These are phyloP conservation scores for Chytridium lagenaria DNA, from an alignment of 371 early-diverging fungal species.

Conservation along the genomic window DNA sequence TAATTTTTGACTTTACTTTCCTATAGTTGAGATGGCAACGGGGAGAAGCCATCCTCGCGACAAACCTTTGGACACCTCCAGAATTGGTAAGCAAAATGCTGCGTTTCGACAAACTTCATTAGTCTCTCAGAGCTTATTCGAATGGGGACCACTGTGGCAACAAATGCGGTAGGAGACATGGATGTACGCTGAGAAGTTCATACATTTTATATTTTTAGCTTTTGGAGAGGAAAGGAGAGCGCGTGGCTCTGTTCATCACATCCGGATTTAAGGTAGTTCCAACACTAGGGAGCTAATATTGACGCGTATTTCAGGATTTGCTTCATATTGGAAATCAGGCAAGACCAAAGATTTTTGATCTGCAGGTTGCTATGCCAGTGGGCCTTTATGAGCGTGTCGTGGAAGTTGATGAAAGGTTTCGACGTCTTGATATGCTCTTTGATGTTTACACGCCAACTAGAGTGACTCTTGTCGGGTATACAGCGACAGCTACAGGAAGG, in stretches of 20 bases:
- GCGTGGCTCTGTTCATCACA: slow-evolving; percentile 84
- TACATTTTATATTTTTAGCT: slow-evolving; percentile 14
- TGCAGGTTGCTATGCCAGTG: slow-evolving; percentile 79
- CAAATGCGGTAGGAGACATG: slow-evolving; percentile 73
- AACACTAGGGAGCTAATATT: slow-evolving; percentile 14
- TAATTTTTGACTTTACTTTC: too few relatives aligned
- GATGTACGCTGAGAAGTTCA: not conserved
- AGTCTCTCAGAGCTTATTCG: slow-evolving; percentile 73
- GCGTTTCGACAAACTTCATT: too few relatives aligned
- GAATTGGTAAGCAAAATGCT: slow-evolving; percentile 57
- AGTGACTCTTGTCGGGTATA: slow-evolving; percentile 78
- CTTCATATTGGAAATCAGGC: slow-evolving; percentile 87
- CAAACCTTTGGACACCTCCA: slow-evolving; percentile 74
- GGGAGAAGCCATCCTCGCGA: slow-evolving; percentile 73
- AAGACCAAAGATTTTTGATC: slow-evolving; percentile 92
- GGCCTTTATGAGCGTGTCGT: slow-evolving; percentile 86
- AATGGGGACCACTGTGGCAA: slow-evolving; percentile 98
- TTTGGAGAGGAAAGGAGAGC: slow-evolving; percentile 78
- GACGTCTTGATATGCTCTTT: not conserved
- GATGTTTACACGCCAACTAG: slow-evolving; percentile 19
- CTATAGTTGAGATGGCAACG: slow-evolving; percentile 69
- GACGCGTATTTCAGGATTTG: slow-evolving; percentile 37
- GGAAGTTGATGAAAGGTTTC: slow-evolving; percentile 83
- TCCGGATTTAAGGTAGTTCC: slow-evolving; percentile 77
- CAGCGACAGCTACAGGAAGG: slow-evolving; percentile 63